phyloP scores from a whole-genome alignment of 2,329 filamentous ascomycete species.

The Fusarium lateritium region DNA sequence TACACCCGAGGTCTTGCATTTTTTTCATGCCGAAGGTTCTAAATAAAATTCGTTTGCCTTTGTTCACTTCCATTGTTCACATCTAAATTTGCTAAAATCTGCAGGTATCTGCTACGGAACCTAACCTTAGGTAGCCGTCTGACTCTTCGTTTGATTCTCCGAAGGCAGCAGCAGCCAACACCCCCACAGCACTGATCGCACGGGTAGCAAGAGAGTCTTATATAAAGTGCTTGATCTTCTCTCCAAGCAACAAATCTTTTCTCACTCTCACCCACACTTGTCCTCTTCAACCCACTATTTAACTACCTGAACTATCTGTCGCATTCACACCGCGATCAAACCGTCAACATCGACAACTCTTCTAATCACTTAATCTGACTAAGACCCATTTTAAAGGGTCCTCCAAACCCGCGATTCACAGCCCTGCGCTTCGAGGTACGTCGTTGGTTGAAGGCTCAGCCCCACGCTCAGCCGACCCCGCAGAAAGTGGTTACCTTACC shows the following conservation, averaged over 20 bases:
- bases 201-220: not conserved
- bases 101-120: constrained; percentile 2
- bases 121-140: constrained; percentile 16
- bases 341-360: not conserved
- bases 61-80: constrained; percentile 3
- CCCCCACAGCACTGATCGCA: constrained; percentile 12
- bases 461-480: constrained; percentile 47
- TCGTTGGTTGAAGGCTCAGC: constrained; percentile 31
- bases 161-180: constrained; percentile 43
- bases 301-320: not conserved
- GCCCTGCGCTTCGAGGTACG: constrained; percentile 38
- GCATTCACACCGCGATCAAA: not conserved
- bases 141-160: constrained; percentile 28
- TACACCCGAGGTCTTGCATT: not conserved
- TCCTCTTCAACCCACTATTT: not conserved
- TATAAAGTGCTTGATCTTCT: constrained; percentile 13
- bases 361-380: constrained; percentile 5
- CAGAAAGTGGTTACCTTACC: constrained; percentile 40
- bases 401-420: constrained; percentile 23
- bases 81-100: not conserved
- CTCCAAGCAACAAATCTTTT: not conserved
- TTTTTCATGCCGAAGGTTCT: not conserved
- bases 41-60: constrained; percentile 2
- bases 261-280: not conserved
- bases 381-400: constrained; percentile 26